phyloP scores from a whole-genome alignment of 805 yeast genomes.

The Sugiyamaella lignohabitans region DNA sequence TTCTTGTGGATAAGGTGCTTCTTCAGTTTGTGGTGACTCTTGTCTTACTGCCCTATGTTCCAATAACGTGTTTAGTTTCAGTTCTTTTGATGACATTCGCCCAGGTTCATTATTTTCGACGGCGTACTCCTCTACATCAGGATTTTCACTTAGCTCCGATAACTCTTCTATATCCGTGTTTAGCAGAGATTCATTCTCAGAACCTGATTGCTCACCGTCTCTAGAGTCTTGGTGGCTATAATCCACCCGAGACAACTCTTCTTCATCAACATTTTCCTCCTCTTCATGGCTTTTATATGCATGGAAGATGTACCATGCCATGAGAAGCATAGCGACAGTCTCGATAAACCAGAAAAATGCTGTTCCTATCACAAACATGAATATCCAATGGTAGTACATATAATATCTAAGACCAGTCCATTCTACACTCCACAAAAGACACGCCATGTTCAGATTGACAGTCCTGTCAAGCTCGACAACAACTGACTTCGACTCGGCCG shows the following conservation, averaged over 20 bases:
- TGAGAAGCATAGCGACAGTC: constrained; percentile 12
- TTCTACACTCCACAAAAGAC: constrained; percentile 23
- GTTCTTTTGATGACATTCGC: background rate
- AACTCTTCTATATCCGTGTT: background rate
- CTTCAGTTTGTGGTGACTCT: background rate
- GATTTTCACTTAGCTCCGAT: background rate
- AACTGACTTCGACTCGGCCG: constrained; percentile 10
- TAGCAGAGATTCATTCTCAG: background rate
- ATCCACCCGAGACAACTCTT: background rate
- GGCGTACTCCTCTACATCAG: background rate
- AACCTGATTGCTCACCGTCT: no score
- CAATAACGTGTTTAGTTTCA: background rate
- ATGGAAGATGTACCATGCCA: constrained; percentile 12
- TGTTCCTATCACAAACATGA: constrained; percentile 24
- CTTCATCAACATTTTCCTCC: background rate
- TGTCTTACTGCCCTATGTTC: background rate
- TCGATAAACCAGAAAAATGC: constrained; percentile 27
- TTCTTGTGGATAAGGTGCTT: no score
- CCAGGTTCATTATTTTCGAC: background rate
- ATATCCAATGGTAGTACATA: constrained; percentile 24
- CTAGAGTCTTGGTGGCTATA: no score
- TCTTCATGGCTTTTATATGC: background rate
- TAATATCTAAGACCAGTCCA: constrained; percentile 30
- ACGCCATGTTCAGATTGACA: constrained; percentile 23
- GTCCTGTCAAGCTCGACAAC: constrained; percentile 24